phyloP scores from a whole-genome alignment of 768 basidiomycete genomes.

The Rhodosporidiobolus sp. region DNA sequence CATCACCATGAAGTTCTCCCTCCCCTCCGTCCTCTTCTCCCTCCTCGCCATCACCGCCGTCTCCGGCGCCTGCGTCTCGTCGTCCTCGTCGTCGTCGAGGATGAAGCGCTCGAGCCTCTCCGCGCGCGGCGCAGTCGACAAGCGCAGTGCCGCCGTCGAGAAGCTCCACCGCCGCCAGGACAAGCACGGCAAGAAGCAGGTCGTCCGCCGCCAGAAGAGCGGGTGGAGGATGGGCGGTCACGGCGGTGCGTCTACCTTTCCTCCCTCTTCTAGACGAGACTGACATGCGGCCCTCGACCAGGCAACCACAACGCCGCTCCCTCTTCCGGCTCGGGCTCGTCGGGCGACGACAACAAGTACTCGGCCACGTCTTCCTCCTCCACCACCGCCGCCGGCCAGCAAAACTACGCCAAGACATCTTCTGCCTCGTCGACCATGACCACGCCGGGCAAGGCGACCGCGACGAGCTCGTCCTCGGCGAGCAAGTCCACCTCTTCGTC shows the following conservation, averaged over 20 bases:
- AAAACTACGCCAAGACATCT: neutral
- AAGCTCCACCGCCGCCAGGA: neutral
- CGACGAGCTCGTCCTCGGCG: neutral
- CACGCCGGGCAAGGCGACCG: neutral
- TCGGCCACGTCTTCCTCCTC: neutral
- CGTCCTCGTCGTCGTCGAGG: too few relatives aligned
- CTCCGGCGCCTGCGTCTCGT: constrained; percentile 2
- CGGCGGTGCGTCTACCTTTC: neutral
- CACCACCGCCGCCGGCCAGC: neutral
- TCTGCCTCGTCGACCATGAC: neutral
- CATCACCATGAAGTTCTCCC: constrained; percentile 10
- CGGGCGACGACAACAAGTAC: neutral
- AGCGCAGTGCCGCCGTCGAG: neutral
- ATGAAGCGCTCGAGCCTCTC: neutral
- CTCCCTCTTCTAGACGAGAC: neutral
- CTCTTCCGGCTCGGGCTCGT: too few relatives aligned
- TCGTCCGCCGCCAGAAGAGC: constrained; percentile 9
- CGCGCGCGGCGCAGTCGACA: neutral
- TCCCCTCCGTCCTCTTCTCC: constrained; percentile 9
- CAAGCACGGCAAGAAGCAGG: neutral
- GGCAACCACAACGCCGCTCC: too few relatives aligned
- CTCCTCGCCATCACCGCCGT: constrained; percentile 16
- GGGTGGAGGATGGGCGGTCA: neutral
- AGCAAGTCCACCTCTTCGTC: constrained; percentile 2
- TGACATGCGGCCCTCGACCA: too few relatives aligned